These are phyloP conservation scores for Verticillium alfalfae DNA, from an alignment of 2,329 filamentous ascomycete species.

Conservation along the genomic window DNA sequence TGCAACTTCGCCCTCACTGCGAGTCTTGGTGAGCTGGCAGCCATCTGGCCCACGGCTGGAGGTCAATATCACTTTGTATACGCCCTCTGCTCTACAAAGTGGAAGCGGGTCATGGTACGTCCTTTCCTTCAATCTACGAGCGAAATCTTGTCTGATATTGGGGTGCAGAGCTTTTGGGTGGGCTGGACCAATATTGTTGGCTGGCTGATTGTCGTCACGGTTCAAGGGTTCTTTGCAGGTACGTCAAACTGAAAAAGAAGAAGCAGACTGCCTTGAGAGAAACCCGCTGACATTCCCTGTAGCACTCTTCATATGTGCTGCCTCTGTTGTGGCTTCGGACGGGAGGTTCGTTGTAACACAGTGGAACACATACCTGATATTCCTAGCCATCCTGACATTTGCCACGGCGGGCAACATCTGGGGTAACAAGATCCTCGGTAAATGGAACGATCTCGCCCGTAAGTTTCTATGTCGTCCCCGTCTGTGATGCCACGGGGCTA, in stretches of 20 bases:
- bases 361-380: conserved; percentile 37
- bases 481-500: not conserved
- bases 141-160: not conserved
- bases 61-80: conserved; percentile 41
- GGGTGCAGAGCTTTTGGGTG: conserved; percentile 34
- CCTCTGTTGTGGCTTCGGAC: conserved; percentile 30
- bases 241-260: not conserved
- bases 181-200: conserved; percentile 40
- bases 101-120: conserved; percentile 29
- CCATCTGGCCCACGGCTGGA: conserved; percentile 39
- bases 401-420: conserved; percentile 32
- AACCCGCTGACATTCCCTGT: not conserved
- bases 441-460: conserved; percentile 35
- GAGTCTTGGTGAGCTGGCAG: conserved; percentile 34
- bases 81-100: conserved; percentile 28
- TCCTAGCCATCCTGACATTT: conserved; percentile 29
- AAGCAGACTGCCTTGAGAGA: not conserved
- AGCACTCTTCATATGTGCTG: conserved; percentile 38
- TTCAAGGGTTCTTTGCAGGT: conserved; percentile 36
- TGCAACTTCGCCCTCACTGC: conserved; percentile 35
- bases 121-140: fast-evolving
- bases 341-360: conserved; percentile 27
- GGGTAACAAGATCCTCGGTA: conserved; percentile 31
- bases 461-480: conserved; percentile 6
- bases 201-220: conserved; percentile 38